Base-by-base conservation (phyloP, 176 grass and related monocot species). In the Triticum monococcum region DNA sequence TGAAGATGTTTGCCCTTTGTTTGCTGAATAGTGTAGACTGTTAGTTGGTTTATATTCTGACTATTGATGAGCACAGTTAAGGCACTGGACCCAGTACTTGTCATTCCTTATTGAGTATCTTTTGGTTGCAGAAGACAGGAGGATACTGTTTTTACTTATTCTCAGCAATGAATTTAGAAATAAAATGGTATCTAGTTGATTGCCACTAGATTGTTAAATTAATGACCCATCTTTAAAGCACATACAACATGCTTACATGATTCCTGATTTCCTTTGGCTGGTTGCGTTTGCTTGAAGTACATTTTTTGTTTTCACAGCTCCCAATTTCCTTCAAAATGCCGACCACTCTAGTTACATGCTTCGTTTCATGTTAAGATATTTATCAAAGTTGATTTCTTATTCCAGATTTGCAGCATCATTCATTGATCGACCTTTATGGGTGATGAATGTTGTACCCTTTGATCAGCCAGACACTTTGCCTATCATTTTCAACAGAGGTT, bases 371-470 rank as follows among this genome's bases (percentile, higher is more conserved):
- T 63, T 50, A 38, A 68, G 48, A 74, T 64, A 68, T 60, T 82
- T 64, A 85, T 78, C 11, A 69, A 52, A 4, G 22, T 78, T 91
- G 50, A 72, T 60, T 86, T 78, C 68, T 81, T 73, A 48, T 71
- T 88, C 75, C 88, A 98, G 93, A 88, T 96, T 98, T 89, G 88
- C 90, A 8, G 85, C 93, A 46, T 91, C 93, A 82, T 81, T 98
- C 38, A 90, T 94, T 61, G 40, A 88, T 87, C 83, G 36, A 66
- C 84, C 93, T 67, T 87, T 98, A 37, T 98, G 96, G 96, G 96
- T 98, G 36, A 96, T 98, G 91, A 98, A 96, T 43, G 90, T 92
- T 35, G 92, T 98, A 72, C 96, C 91, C 73, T 26, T 89, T 75
- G 57, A 85, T 78, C 79, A 83, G 62, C 81, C 82, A 43, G 92